Evolutionary conservation across 1,284 basidiomycete genomes (phyloP).

Genomic region (Naganishia cerealis): DNA sequence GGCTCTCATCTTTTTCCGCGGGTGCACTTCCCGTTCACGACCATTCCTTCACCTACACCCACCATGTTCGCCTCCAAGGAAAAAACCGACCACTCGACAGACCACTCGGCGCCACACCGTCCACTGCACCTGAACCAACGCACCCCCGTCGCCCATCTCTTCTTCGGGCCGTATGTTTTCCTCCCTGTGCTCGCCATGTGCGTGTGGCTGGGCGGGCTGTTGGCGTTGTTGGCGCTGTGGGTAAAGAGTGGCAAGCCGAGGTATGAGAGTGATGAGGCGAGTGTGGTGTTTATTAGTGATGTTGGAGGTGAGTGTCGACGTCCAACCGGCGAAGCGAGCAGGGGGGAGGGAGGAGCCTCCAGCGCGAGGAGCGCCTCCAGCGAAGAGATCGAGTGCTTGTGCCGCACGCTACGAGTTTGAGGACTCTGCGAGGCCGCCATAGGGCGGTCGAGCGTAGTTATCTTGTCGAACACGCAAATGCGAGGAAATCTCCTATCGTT

Average conservation of each 20-base stretch:
- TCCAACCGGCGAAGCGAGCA: too few relatives aligned
- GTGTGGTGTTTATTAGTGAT: constrained; percentile 57
- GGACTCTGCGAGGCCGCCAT: not conserved
- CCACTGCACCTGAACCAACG: constrained; percentile 45
- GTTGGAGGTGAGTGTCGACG: constrained; percentile 48
- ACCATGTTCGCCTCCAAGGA: constrained; percentile 29
- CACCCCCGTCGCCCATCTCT: constrained; percentile 46
- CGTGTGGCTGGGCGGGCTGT: constrained; percentile 48
- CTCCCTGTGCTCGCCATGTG: constrained; percentile 45
- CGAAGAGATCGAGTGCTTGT: too few relatives aligned
- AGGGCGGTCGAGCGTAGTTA: not conserved
- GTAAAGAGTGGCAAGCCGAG: constrained; percentile 48
- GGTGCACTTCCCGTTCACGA: too few relatives aligned
- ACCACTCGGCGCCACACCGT: constrained; percentile 5
- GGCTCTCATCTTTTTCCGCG: too few relatives aligned
- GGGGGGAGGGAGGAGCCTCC: too few relatives aligned
- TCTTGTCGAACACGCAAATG: not conserved
- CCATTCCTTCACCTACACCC: not conserved
- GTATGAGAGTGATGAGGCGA: constrained; percentile 51
- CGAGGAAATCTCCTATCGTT: not conserved
- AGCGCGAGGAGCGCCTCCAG: too few relatives aligned
- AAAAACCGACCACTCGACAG: constrained; percentile 4
- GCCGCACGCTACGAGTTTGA: too few relatives aligned
- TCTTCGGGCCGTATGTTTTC: constrained; percentile 53
- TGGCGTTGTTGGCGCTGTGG: constrained; percentile 52